These are phyloP conservation scores for Halophytophthora batemanensis DNA, from an alignment of 352 stramenopile genomes.

Conservation along the genomic window DNA sequence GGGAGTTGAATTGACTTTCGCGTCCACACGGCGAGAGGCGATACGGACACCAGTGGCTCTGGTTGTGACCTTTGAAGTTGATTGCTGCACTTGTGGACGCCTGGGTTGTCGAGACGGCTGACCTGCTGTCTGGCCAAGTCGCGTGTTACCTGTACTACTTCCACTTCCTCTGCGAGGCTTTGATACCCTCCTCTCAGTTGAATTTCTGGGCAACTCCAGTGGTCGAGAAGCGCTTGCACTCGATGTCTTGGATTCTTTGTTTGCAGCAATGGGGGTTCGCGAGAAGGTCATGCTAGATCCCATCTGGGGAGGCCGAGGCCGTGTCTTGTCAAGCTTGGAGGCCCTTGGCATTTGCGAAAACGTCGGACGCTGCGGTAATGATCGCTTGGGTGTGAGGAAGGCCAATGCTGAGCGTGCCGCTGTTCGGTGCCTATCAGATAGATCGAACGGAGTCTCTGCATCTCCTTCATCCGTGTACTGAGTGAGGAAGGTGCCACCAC, in stretches of 20 bases:
- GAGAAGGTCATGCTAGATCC: background rate
- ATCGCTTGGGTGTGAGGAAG: constrained; percentile 12
- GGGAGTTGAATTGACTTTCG: constrained; percentile 5
- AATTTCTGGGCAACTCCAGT: background rate
- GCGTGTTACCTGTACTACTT: background rate
- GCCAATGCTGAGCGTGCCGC: constrained; percentile 9
- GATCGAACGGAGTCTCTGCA: constrained; percentile 15
- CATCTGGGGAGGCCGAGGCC: constrained; percentile 7
- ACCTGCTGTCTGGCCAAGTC: background rate
- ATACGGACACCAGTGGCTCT: background rate
- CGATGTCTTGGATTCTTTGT: constrained; percentile 1
- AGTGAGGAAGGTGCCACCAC: constrained; percentile 38
- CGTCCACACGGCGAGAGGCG: constrained; percentile 2
- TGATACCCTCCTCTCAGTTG: constrained; percentile 1
- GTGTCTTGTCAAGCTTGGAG: constrained; percentile 1
- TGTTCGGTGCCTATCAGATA: constrained; percentile 15
- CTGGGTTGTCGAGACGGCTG: constrained; percentile 9
- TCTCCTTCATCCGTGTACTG: constrained; percentile 42
- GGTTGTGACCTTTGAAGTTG: background rate
- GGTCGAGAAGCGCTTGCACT: constrained; percentile 1
- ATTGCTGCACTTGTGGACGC: constrained; percentile 13
- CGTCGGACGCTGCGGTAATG: background rate
- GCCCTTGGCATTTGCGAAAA: constrained; percentile 6
- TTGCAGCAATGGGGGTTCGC: background rate
- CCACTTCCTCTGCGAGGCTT: background rate